Evolutionary conservation across 345 rosid species (phyloP).

Genomic region (Hibiscus trionum): DNA sequence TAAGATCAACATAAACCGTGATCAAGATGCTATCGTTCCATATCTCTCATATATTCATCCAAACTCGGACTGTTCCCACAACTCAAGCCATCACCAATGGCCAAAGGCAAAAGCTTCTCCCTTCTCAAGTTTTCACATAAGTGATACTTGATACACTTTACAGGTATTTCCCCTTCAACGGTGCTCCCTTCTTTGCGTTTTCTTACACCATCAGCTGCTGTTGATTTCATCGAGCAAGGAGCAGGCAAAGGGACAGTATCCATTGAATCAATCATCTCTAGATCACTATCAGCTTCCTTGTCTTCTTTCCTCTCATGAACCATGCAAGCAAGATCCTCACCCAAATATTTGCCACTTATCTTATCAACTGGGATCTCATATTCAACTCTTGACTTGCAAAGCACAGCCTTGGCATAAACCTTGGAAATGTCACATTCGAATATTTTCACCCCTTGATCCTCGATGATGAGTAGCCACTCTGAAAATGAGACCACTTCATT

Average conservation of each 20-base stretch:
- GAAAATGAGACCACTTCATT: constrained; percentile 19
- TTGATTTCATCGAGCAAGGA: constrained; percentile 19
- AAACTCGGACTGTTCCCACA: constrained; percentile 27
- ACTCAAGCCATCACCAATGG: constrained; percentile 24
- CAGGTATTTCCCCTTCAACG: constrained; percentile 32
- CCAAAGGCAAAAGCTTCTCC: constrained; percentile 15
- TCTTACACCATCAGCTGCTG: constrained; percentile 30
- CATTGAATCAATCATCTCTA: constrained; percentile 18
- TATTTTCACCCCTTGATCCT: constrained; percentile 49
- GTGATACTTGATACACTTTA: constrained; percentile 42
- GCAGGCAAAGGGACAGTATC: constrained; percentile 5
- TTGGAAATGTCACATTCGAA: constrained; percentile 43
- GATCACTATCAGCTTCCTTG: constrained; percentile 12
- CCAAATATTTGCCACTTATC: constrained; percentile 16
- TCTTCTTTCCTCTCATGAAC: constrained; percentile 9
- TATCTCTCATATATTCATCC: constrained; percentile 26
- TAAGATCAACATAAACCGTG: not conserved
- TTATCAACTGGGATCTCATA: constrained; percentile 16
- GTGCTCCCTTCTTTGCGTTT: constrained; percentile 58
- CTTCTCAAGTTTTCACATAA: constrained; percentile 16
- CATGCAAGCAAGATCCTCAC: constrained; percentile 3
- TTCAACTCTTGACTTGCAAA: constrained; percentile 30
- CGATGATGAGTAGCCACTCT: constrained; percentile 61
- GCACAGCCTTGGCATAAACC: constrained; percentile 39
- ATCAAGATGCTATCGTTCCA: constrained; percentile 19